A percentile compares a stretch with the other conserved stretches of the same genome.
phyloP scores from a whole-genome alignment of 1,284 basidiomycete species.

The Trametes polyzona region DNA sequence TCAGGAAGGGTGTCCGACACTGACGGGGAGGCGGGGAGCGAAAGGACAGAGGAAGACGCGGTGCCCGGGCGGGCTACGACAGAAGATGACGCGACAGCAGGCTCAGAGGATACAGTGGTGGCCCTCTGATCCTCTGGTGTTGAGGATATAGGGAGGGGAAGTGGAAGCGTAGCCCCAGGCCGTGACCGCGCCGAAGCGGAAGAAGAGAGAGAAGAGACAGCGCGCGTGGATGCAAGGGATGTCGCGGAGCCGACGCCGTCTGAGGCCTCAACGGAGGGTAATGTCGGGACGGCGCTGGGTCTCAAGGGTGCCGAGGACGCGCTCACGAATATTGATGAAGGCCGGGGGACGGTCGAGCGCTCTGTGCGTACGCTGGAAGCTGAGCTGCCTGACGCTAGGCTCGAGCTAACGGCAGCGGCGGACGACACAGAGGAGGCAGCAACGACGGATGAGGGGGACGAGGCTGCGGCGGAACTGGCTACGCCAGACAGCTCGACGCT shows the following conservation, averaged over 20 bases:
- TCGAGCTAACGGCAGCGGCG: conserved; percentile 1
- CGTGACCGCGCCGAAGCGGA: neutral
- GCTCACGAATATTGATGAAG: conserved; percentile 2
- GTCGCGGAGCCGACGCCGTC: neutral
- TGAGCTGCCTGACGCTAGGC: conserved; percentile 2
- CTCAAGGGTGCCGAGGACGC: conserved; percentile 1
- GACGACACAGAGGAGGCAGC: neutral
- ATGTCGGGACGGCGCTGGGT: conserved; percentile 1
- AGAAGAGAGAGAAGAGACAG: neutral
- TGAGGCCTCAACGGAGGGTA: conserved; percentile 9
- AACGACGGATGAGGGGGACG: neutral
- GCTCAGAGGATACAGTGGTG: neutral
- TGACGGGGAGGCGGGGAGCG: conserved; percentile 9
- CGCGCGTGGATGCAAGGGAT: conserved; percentile 6
- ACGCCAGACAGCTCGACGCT: conserved; percentile 1
- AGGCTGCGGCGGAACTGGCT: conserved; percentile 7
- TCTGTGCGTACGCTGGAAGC: neutral
- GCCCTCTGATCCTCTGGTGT: neutral
- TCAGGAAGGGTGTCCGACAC: conserved; percentile 8
- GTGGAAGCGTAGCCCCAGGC: neutral
- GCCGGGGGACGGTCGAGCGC: neutral
- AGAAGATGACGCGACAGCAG: neutral
- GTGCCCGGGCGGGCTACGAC: neutral
- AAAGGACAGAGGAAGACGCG: neutral
- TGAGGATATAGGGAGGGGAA: neutral